Evolutionary conservation across 2,329 filamentous ascomycete species (phyloP), one percentile per base, ranked within the genome.

Genomic region (Dothiorella sarmentorum): DNA sequence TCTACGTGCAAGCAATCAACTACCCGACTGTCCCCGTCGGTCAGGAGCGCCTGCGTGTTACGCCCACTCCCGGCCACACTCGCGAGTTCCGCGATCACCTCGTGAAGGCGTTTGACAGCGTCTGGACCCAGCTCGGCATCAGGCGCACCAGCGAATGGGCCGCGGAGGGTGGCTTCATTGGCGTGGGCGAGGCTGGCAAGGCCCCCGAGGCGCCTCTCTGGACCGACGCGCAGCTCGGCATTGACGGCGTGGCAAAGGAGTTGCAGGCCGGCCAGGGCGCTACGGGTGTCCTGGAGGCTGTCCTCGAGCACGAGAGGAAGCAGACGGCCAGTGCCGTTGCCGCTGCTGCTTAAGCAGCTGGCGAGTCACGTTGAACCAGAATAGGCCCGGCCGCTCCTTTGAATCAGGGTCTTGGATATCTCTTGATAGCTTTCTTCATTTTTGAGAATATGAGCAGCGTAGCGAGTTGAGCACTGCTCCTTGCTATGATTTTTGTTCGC

Each of bases 1-100:
- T 99, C 71, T 99, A 99, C 72, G 94, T 99, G 24, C 94, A 99
- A 77, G 91, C 91, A 58, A 97, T 99, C 82, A 99, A 99, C 79
- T 97, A 97, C 76, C 94, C 94, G 2, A 99, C 94, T 53, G 94
- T 99, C 2, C 94, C 94, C 2, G 91, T 96, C 6, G 94, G 94
- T n/a, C 92, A 99, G 79, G 94, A 99, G 76, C 87, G 94, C 60
- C 87, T 99, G 59, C 89, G 94, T 65, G 91, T 99, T 73, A 99
- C 94, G 1, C 94, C 94, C 0, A 99, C 94, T 1, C 94, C 94
- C 0, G 94, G 94, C 42, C 94, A 99, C 73, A 85, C 84, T 58
- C 88, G 88, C 75, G 85, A 90, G 66, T 91, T 89, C 76, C 90
- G 91, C 62, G 88, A 95, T 64, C 85, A 96, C 67, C 86, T 99